These are phyloP conservation scores for Takashimella tepidaria DNA, from an alignment of 1,284 basidiomycete genomes.

Conservation along the genomic window DNA sequence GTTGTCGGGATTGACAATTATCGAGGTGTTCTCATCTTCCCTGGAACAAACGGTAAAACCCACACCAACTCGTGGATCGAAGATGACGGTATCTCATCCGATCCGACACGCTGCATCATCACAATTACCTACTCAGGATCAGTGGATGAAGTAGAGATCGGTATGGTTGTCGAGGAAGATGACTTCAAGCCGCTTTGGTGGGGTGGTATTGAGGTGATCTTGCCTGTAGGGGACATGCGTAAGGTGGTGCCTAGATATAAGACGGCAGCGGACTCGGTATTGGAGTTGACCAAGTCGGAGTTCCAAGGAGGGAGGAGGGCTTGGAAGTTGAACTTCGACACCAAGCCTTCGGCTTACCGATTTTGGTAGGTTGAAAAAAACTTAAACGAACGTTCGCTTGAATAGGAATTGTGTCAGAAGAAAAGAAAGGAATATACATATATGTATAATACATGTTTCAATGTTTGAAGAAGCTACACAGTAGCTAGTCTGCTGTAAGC, in stretches of 20 bases:
- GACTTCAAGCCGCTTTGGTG: constrained; percentile 43
- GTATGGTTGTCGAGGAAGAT: constrained; percentile 25
- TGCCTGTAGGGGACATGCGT: constrained; percentile 37
- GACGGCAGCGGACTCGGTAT: constrained; percentile 1
- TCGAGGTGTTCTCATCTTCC: constrained; percentile 35
- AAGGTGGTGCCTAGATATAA: constrained; percentile 21
- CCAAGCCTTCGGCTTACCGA: not conserved
- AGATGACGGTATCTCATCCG: constrained; percentile 45
- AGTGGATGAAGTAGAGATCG: constrained; percentile 28
- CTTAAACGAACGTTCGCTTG: no score
- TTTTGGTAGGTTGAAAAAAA: no score
- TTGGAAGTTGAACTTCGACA: not conserved
- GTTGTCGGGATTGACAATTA: constrained; percentile 34
- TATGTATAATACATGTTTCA: no score
- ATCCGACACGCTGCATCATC: constrained; percentile 32
- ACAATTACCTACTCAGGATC: constrained; percentile 28
- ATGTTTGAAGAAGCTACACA: no score
- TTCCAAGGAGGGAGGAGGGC: not conserved
- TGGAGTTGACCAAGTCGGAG: not conserved
- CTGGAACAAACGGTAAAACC: constrained; percentile 12
- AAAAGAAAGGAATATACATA: no score
- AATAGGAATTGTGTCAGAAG: no score
- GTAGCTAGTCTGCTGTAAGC: no score
- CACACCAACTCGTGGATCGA: constrained; percentile 41
- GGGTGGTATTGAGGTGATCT: constrained; percentile 32